Percentiles rank a stretch among this genome's conserved stretches.
phyloP scores from a whole-genome alignment of 352 stramenopile species.

The Globisporangium camurandrum region DNA sequence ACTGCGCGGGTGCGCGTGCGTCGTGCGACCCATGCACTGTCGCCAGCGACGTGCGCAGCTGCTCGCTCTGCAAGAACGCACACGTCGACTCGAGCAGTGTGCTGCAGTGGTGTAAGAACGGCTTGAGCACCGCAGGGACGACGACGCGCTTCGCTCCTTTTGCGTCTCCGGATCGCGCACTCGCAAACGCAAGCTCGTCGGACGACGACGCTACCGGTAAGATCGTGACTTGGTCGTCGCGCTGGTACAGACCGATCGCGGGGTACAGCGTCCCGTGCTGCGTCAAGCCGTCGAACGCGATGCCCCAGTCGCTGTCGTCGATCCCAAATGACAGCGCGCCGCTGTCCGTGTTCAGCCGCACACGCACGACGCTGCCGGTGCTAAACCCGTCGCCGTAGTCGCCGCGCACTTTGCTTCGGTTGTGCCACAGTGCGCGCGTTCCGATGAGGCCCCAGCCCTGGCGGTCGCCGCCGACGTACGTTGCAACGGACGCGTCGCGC shows the following conservation, averaged over 20 bases:
- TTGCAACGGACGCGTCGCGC: slow-evolving; percentile 77
- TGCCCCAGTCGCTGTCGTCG: slow-evolving; percentile 84
- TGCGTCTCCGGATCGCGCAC: slow-evolving; percentile 15
- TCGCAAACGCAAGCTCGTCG: slow-evolving; percentile 21
- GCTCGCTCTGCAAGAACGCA: slow-evolving; percentile 32
- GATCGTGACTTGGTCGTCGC: slow-evolving; percentile 86
- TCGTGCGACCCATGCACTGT: background rate
- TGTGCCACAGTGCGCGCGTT: slow-evolving; percentile 85
- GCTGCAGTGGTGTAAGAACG: slow-evolving; percentile 63
- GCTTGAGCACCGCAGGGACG: slow-evolving; percentile 66
- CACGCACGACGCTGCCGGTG: slow-evolving; percentile 73
- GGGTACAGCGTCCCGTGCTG: slow-evolving; percentile 86
- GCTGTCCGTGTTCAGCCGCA: slow-evolving; percentile 82
- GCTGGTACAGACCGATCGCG: slow-evolving; percentile 83
- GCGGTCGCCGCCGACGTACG: slow-evolving; percentile 84
- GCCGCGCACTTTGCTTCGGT: slow-evolving; percentile 82
- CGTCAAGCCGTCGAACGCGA: slow-evolving; percentile 83
- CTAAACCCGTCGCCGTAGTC: slow-evolving; percentile 87
- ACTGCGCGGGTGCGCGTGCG: slow-evolving; percentile 19
- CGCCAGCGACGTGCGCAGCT: slow-evolving; percentile 15
- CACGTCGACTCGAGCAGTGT: slow-evolving; percentile 50
- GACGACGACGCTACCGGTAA: slow-evolving; percentile 47
- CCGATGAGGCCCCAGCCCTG: slow-evolving; percentile 87
- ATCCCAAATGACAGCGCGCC: slow-evolving; percentile 83
- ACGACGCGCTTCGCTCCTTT: slow-evolving; percentile 27